A percentile compares a stretch with the other conserved stretches of the same genome.
Conservation (phyloP, 352 stramenopile species). For the Aphanomyces cochlioides region DNA sequence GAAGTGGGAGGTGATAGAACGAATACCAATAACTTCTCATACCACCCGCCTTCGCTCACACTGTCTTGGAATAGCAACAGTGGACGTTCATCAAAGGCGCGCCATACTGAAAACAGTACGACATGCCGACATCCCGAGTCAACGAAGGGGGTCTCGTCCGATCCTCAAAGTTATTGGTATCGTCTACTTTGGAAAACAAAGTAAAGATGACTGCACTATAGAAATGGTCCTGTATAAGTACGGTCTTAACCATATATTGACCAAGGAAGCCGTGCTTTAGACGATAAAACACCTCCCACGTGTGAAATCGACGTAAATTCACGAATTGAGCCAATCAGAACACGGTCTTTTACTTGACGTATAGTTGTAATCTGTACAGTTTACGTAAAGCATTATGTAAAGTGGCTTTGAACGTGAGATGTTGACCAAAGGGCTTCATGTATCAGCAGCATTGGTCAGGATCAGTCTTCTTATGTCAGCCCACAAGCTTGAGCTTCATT, state of each 20-base stretch:
- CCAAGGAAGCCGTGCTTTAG: not conserved
- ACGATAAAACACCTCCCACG: not conserved
- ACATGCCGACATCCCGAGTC: conserved; percentile 3
- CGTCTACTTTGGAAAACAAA: conserved; percentile 8
- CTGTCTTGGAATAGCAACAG: conserved; percentile 7
- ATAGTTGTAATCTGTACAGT: conserved; percentile 86
- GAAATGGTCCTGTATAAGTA: conserved; percentile 1
- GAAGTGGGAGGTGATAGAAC: not conserved
- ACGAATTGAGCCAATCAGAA: conserved; percentile 47
- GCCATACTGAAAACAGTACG: no score
- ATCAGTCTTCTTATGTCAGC: no score
- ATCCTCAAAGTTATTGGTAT: conserved; percentile 9
- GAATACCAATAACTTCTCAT: conserved; percentile 3
- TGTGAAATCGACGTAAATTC: conserved; percentile 66
- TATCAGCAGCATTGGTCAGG: no score
- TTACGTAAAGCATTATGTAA: no score
- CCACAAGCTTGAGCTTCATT: no score
- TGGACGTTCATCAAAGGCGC: conserved; percentile 7
- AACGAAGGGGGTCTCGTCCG: conserved; percentile 1
- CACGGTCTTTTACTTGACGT: conserved; percentile 92
- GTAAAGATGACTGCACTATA: not conserved
- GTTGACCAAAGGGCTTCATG: no score
- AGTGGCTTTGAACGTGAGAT: no score
- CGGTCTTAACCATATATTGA: not conserved
- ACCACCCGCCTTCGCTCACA: conserved; percentile 1